Evolutionary conservation across 495 filamentous ascomycete genomes (phyloP).

Genomic region (Xylaria telfairii): DNA sequence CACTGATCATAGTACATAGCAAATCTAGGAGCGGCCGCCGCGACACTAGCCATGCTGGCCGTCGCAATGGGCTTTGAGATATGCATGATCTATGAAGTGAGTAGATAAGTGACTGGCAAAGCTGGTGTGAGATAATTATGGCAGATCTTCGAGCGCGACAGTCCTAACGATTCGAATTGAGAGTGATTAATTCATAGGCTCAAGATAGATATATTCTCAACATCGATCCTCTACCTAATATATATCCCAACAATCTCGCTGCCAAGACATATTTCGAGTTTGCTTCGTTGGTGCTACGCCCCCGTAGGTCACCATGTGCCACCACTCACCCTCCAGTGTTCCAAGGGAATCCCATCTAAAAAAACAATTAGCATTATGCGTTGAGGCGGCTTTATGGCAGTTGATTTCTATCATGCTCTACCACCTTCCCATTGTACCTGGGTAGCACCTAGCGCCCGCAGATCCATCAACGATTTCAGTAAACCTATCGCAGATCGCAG

Average conservation of each 20-base stretch:
- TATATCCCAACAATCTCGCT: background rate
- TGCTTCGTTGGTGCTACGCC: background rate
- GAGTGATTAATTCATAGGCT: background rate
- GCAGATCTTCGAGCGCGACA: background rate
- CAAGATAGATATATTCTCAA: background rate
- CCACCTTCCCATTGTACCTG: background rate
- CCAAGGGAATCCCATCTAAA: background rate
- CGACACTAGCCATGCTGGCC: constrained; percentile 21
- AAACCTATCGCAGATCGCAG: constrained; percentile 5
- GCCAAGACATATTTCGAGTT: background rate
- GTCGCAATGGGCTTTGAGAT: constrained; percentile 27
- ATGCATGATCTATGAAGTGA: constrained; percentile 29
- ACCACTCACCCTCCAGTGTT: background rate
- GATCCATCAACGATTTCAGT: background rate
- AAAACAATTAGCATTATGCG: background rate
- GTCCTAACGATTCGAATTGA: background rate
- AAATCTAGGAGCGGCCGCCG: constrained; percentile 31
- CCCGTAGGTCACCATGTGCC: background rate
- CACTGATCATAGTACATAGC: constrained; percentile 45
- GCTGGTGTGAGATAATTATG: background rate
- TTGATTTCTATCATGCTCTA: background rate
- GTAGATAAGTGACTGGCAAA: background rate
- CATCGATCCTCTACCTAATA: background rate
- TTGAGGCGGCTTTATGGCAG: background rate
- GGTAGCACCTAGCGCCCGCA: background rate